Evolutionary conservation across 257 asterid species (phyloP), one percentile per base, ranked within the genome.

Genomic region (Misopates orontium): DNA sequence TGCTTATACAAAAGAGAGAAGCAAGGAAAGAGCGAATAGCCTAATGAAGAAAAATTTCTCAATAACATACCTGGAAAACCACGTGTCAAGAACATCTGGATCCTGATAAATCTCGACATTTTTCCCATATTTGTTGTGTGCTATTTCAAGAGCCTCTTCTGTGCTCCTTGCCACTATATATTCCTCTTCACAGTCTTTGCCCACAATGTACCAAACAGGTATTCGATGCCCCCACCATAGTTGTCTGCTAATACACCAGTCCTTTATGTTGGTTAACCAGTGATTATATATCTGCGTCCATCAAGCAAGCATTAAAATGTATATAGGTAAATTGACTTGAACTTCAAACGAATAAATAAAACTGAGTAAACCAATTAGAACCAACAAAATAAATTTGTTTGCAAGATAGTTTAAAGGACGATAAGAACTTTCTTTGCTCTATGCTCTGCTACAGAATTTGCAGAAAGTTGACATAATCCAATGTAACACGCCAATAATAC

Each of bases 221-320:
- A 93, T 90, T 16, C 96, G 96, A 69, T 93, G 99, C 50, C 99
- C 99, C 99, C 99, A 93, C 99, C 99, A 93, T 20, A 90, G 82
- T 77, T 93, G 99, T 75, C 99, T 78, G 85, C 99, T 93, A 73
- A 93, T 93, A 73, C 99, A 93, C 99, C 99, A 93, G 80, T 93
- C 97, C 78, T 93, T 93, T 85, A 93, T 93, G 71, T 93, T 90
- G 40, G 97, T 87, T 52, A 93, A 83, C 99, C 97, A 93, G 75
- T 87, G 99, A 73, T 90, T 86, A 73, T 93, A 93, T 79, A 87
- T 93, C 99, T 93, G 67, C 58, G 68, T 56, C 45, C 69, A 72
- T 68, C 78, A 72, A 56, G 57, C 42, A 75, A 59, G 60, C 42
- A 75, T 22, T 31, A 44, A 67, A 55, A n/a, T 41, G 75, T 77